Conservation (phyloP, 768 basidiomycete species). For the Dioszegia hungarica region DNA sequence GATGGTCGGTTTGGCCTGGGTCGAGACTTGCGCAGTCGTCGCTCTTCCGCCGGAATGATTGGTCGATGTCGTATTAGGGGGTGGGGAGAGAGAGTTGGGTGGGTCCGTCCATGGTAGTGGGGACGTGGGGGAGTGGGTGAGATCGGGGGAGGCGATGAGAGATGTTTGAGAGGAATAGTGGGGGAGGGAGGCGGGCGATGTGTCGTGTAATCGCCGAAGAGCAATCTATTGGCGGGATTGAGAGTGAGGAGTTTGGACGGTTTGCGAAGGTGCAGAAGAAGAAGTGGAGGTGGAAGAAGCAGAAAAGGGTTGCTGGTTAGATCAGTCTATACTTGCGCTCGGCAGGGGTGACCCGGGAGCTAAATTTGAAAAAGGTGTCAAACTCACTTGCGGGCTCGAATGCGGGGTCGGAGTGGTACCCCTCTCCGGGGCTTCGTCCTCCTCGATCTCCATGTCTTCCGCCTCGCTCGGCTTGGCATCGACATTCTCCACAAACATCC, state of each 20-base stretch:
- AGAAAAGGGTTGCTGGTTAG: constrained; percentile 11
- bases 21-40: constrained; percentile 32
- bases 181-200: constrained; percentile 47
- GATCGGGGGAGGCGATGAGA: background rate
- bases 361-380: background rate
- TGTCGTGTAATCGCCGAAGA: constrained; percentile 43
- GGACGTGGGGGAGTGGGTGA: constrained; percentile 1
- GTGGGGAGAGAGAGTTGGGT: constrained; percentile 4
- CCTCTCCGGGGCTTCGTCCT: constrained; percentile 22
- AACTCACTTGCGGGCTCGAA: constrained; percentile 47
- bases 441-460: constrained; percentile 15
- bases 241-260: constrained; percentile 8
- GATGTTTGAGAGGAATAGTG: constrained; percentile 26
- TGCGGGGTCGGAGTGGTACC: constrained; percentile 46
- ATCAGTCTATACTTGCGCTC: constrained; percentile 2
- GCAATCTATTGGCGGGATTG: constrained; percentile 39
- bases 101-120: constrained; percentile 19
- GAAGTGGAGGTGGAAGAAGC: background rate
- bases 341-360: background rate
- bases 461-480: background rate
- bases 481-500: background rate
- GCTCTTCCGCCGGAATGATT: constrained; percentile 12
- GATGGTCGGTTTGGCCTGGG: constrained; percentile 30
- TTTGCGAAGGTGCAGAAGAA: background rate
- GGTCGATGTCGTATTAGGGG: constrained; percentile 1